Conservation (phyloP, 176 grass and related monocot species). For the Triticum timopheevii region DNA sequence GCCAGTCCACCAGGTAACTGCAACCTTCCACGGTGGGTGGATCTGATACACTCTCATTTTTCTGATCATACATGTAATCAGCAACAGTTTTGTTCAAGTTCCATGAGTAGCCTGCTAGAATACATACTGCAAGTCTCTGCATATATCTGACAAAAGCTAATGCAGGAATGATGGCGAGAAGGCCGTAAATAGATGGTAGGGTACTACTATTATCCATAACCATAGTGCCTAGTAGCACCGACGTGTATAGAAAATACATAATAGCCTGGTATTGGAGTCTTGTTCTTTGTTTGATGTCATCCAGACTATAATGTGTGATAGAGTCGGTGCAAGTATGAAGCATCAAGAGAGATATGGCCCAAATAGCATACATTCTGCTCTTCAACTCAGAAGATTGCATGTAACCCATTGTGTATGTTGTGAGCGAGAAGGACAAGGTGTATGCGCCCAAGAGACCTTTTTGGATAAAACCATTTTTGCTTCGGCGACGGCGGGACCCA, state of each 20-base stretch:
- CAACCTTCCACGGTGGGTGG: neutral
- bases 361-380: neutral
- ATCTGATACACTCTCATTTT: neutral
- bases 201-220: too few relatives aligned
- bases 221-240: too few relatives aligned
- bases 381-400: neutral
- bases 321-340: neutral
- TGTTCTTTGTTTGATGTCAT: neutral
- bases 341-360: neutral
- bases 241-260: neutral
- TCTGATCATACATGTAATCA: slow-evolving; percentile 16
- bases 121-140: too few relatives aligned
- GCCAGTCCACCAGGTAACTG: neutral
- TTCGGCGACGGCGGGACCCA: neutral
- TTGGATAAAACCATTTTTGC: neutral
- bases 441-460: neutral
- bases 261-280: neutral
- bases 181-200: too few relatives aligned
- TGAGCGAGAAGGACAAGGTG: neutral
- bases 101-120: neutral
- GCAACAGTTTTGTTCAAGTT: neutral
- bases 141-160: too few relatives aligned
- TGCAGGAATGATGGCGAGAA: too few relatives aligned
- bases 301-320: neutral
- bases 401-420: neutral